phyloP scores from a whole-genome alignment of 805 yeast species.

The Metschnikowia bowlesiae region DNA sequence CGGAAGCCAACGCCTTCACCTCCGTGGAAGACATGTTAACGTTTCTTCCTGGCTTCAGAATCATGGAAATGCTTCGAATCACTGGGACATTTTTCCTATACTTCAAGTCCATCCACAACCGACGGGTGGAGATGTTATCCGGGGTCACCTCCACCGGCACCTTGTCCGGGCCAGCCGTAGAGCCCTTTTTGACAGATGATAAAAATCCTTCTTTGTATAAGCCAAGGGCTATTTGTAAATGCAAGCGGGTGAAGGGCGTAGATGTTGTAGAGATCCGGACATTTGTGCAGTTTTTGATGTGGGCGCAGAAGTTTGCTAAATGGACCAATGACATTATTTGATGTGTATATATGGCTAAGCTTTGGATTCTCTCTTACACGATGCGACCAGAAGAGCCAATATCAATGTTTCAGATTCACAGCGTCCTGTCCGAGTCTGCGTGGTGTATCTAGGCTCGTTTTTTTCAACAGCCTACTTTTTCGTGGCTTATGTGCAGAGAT shows the following conservation, averaged over 20 bases:
- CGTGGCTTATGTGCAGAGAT: constrained; percentile 2
- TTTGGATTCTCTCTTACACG: background rate
- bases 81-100: constrained; percentile 80
- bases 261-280: constrained; percentile 71
- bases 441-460: background rate
- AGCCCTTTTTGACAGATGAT: constrained; percentile 79
- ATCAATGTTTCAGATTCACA: background rate
- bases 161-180: constrained; percentile 76
- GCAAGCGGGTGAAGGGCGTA: constrained; percentile 77
- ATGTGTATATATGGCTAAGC: background rate
- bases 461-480: constrained; percentile 1
- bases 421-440: background rate
- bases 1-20: constrained; percentile 68
- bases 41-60: constrained; percentile 81
- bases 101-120: constrained; percentile 89
- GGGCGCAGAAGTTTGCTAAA: constrained; percentile 81
- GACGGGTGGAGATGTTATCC: constrained; percentile 78
- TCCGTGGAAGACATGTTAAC: constrained; percentile 62
- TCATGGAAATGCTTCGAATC: constrained; percentile 61
- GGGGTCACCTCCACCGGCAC: constrained; percentile 74
- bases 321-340: constrained; percentile 74
- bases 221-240: constrained; percentile 77
- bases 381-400: background rate
- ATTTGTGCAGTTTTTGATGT: constrained; percentile 79
- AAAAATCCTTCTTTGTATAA: constrained; percentile 89